Evolutionary conservation across 2,329 filamentous ascomycete genomes (phyloP).

Genomic region (Shiraia sp.): DNA sequence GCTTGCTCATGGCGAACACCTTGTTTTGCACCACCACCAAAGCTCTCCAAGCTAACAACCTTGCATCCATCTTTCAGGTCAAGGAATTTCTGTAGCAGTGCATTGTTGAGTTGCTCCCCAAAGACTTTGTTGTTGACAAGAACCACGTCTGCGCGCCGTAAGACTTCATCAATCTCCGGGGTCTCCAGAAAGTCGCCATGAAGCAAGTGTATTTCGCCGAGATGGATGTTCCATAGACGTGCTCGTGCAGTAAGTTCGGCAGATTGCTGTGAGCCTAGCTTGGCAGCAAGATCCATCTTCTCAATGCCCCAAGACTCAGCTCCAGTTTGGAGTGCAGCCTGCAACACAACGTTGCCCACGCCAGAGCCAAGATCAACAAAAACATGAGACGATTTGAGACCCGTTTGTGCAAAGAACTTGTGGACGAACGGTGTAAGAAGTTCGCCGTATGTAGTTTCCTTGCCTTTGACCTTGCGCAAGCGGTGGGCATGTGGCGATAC

Average conservation of each 20-base stretch:
- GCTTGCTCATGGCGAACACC: conserved; percentile 76
- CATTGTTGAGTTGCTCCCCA: conserved; percentile 81
- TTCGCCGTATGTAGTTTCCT: conserved; percentile 94
- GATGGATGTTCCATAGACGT: conserved; percentile 82
- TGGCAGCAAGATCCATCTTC: conserved; percentile 89
- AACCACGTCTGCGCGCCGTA: conserved; percentile 89
- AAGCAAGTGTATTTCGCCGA: conserved; percentile 79
- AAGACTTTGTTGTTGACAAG: conserved; percentile 99
- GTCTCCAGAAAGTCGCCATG: conserved; percentile 83
- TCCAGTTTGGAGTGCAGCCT: conserved; percentile 89
- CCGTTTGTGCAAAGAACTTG: conserved; percentile 76
- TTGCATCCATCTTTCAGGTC: conserved; percentile 89
- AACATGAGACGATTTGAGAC: conserved; percentile 78
- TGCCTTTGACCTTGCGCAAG: conserved; percentile 83
- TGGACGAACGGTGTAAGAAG: conserved; percentile 83
- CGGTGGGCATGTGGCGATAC: conserved; percentile 87
- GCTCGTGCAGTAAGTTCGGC: conserved; percentile 84
- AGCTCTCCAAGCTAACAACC: conserved; percentile 89
- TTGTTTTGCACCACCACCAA: conserved; percentile 76
- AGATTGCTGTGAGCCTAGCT: conserved; percentile 77
- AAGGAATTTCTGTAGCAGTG: conserved; percentile 84
- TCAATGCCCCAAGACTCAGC: conserved; percentile 97
- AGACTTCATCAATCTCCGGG: conserved; percentile 67
- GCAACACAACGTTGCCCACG: conserved; percentile 92
- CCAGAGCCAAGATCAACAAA: conserved; percentile 96